Evolutionary conservation across 2,329 filamentous ascomycete species (phyloP), one percentile per base, ranked within the genome.

Genomic region (Aspergillus costaricaensis): DNA sequence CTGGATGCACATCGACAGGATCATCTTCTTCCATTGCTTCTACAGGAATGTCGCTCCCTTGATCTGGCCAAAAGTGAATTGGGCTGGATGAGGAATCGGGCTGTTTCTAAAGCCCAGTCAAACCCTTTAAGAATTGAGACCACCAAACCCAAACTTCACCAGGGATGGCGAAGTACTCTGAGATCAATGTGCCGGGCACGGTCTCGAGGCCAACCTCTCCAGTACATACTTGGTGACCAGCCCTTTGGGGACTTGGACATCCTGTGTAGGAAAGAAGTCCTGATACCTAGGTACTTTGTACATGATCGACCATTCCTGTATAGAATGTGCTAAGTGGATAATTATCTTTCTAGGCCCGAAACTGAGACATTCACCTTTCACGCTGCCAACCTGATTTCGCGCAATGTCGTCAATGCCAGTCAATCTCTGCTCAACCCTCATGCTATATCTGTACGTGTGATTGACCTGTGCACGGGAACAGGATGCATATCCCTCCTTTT

Each of bases 401-500:
- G 67, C 43, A 57, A 64, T 53, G 39, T 63, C 38, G 10, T 30
- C 23, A 30, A 49, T 15, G n/a, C 57, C 32, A 36, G 36, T 7
- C 39, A 44, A 6, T 15, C n/a, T 12, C 58, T 3, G 43, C 36
- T 32, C 21, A 41, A 55, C 4, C 30, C 27, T 8, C 50, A 7
- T 49, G 54, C 36, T 9, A 48, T 8, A 27, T 62, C 70, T 15
- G 67, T 96, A 12, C 83, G 82, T 12, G 80, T 98, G 43, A 75
- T 97, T 8, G 95, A 99, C 74, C 81, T 97, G 30, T 98, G 95
- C 75, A 93, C 92, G 0, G 95, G 95, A 9, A 91, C 91, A 5
- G 95, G 95, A 4, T 97, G 94, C 77, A 96, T 98, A 64, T 85
- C 92, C 0, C 83, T 98, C 8, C 84, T 91, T 3, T 81, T 96